Evolutionary conservation across 1,284 basidiomycete genomes (phyloP).

Genomic region (Xerocomus amazonicus): DNA sequence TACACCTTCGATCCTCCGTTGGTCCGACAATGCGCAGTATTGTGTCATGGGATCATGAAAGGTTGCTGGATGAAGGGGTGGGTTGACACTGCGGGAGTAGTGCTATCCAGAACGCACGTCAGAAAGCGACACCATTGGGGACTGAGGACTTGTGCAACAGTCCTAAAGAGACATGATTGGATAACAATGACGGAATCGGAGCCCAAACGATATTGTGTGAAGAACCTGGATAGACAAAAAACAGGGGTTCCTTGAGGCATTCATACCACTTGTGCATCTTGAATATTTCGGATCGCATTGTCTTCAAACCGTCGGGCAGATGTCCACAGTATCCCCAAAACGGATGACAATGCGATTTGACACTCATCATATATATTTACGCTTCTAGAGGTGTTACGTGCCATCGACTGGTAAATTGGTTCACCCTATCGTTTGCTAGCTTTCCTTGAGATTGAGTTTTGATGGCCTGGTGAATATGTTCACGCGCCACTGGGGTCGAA

Average conservation of each 20-base stretch:
- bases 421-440: no score
- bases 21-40: slow-evolving; percentile 15
- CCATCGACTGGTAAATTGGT: no score
- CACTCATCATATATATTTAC: background rate
- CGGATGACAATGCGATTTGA: slow-evolving; percentile 11
- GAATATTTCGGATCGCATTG: background rate
- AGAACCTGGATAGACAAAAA: background rate
- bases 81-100: slow-evolving; percentile 14
- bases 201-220: background rate
- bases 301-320: slow-evolving; percentile 17
- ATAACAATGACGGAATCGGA: slow-evolving; percentile 3
- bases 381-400: no score
- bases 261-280: slow-evolving; percentile 13
- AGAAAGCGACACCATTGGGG: background rate
- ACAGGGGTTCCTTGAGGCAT: slow-evolving; percentile 2
- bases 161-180: background rate
- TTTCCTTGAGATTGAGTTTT: no score
- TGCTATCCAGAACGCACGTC: slow-evolving; percentile 16
- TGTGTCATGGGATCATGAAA: slow-evolving; percentile 19
- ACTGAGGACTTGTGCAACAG: background rate
- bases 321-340: slow-evolving; percentile 3
- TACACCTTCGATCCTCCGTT: slow-evolving; percentile 20
- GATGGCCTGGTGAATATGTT: no score
- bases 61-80: slow-evolving; percentile 22
- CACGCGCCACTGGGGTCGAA: no score